Base-by-base conservation (phyloP, 495 filamentous ascomycete genomes). In the Durotheca rogersii region DNA sequence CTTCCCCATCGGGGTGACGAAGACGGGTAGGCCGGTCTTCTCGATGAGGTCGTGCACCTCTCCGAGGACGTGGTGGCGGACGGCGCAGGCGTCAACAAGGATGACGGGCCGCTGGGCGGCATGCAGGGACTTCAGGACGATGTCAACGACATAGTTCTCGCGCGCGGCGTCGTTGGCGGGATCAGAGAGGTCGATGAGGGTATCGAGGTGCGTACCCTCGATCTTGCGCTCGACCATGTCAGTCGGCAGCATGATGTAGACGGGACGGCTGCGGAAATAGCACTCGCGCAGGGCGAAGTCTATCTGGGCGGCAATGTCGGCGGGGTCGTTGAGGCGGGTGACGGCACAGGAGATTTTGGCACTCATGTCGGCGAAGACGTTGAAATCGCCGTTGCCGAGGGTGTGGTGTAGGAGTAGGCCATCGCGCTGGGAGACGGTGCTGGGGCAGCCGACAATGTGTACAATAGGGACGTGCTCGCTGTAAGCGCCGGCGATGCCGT, bases 1-100 rank as follows among this genome's bases (percentile, higher is more conserved):
- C 68, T 95, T 95, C 49, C 92, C 90, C 89, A 95, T 94, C 1
- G 91, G 91, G 0, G 89, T 82, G 14, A 93, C 88, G 66, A 93
- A 95, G 0, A 85, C 86, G 6, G 90, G 91, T 7, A 96, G 68
- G 6, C 81, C 73, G 0, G 89, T 87, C 60, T 82, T 88, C 34
- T 85, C 76, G 27, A 95, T 72, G n/a, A 97, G 72, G 21, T 84
- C 81, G 41, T 85, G 83, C 7, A 89, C 82, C 64, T 95, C 92
- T 0, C 82, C 72, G 4, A 93, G 68, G 9, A 84, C 84, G 9
- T 80, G 75, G 62, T 95, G 89, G 15, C 90, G 84, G 61, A 91
- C 84, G 4, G 90, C 86, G 63, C 90, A 95, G n/a, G 88, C 90
- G 66, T 97, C 92, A 2, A 93, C 87, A 17, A 97, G 71, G 11